Evolutionary conservation across 345 rosid species (phyloP), one percentile per base, ranked within the genome.

Genomic region (Aquilaria sinensis): DNA sequence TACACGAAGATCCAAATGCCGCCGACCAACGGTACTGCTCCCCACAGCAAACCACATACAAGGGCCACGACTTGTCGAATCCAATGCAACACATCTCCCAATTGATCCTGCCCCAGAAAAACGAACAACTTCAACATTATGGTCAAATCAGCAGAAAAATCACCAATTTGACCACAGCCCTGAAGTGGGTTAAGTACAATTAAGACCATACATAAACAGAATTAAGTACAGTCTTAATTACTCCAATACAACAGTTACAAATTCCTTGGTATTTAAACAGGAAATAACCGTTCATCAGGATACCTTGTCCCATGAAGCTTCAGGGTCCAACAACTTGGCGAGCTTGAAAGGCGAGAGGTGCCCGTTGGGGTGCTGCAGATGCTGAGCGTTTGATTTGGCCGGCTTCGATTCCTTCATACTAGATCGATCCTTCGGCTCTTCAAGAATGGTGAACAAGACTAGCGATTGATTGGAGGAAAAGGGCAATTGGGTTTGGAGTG

Each of bases 41-140:
- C 97, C 82, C 91, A 94, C 57, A 94, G 64, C 80, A 94, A 80
- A 48, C 97, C 99, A 63, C 87, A 85, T 11, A 84, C 33, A 41
- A 94, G 71, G 30, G 91, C 99, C 60, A 86, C 84, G 7, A 72
- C 81, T 79, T 94, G 99, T 59, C 97, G 73, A 69, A 90, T 86
- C 99, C 99, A 94, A 74, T 94, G 99, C 82, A 94, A 76, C 54
- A 81, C 96, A 77, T 94, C 98, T 77, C 99, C 99, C 68, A 94
- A 72, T 80, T 90, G 97, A 81, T 94, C 99, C 97, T 94, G 79
- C 41, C 30, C 62, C 67, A 75, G 53, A 41, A 72, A 50, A 33
- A 62, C 4, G 46, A 61, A 15, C 9, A 47, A 31, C 12, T 47
- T 57, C 65, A 51, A 23, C 16, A 53, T 8, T 13, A 63, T 23